Evolutionary conservation across 2,329 filamentous ascomycete genomes (phyloP), one percentile per base, ranked within the genome.

Genomic region (Colletotrichum sp.): DNA sequence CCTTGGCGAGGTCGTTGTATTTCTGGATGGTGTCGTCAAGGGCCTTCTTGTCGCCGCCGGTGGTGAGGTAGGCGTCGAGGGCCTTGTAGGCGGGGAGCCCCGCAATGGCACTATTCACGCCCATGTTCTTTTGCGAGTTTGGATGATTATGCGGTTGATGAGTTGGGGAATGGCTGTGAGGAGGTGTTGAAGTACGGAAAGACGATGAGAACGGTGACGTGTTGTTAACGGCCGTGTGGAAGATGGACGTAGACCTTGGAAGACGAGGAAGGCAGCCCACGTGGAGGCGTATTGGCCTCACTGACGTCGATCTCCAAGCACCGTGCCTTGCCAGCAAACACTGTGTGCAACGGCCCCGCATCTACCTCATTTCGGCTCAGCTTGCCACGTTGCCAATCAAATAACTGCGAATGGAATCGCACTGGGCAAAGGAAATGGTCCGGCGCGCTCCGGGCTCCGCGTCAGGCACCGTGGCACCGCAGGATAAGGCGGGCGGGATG

Each of bases 201-300:
- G 2, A 26, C 0, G 9, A 6, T 28, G 67, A 7, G 7, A 26
- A 34, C 13, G 18, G 34, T 32, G 59, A 52, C 64, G 67, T 69
- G 52, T 7, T 43, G 26, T 60, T n/a, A 36, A 66, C 43, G 9
- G 39, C 3, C 10, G 69, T 48, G 28, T 34, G 26, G 43, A 2
- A 13, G 30, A 55, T 10, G 32, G 57, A 14, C 59, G 57, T 14
- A 26, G 32, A 68, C 5, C 52, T 61, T 55, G 67, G 60, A 52
- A 63, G n/a, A 24, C 12, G 36, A 3, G 52, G 30, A 36, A 14
- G 18, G 16, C 48, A 57, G 34, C 61, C 68, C 72, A 74, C 68
- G 72, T 74, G 72, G 68, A 66, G 61, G 68, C 61, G 61, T 72
- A 36, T 34, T 59, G 52, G 70, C 73, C 71, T 75, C 73, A 73